A percentile compares a stretch with the other conserved stretches of the same genome.
phyloP scores from a whole-genome alignment of 2,329 filamentous ascomycete species.

The Neonectria hederae region DNA sequence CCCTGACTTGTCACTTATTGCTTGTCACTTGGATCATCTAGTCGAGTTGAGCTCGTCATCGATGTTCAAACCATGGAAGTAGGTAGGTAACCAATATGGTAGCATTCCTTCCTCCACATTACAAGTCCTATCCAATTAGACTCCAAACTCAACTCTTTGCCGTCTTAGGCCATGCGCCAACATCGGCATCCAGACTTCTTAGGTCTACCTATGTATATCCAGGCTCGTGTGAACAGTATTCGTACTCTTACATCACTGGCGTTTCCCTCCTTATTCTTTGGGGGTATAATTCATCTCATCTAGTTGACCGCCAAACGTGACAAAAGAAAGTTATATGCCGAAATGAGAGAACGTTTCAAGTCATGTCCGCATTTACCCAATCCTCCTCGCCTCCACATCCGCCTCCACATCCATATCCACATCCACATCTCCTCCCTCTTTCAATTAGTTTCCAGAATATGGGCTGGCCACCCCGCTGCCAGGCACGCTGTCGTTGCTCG shows the following conservation, averaged over 20 bases:
- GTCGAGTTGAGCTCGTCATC: neutral
- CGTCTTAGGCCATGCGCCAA: conserved; percentile 8
- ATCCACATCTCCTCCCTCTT: conserved; percentile 5
- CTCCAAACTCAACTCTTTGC: conserved; percentile 10
- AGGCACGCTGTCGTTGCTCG: conserved; percentile 54
- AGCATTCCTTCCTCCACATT: conserved; percentile 12
- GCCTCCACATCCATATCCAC: neutral
- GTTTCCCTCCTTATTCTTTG: conserved; percentile 39
- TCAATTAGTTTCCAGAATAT: conserved; percentile 46
- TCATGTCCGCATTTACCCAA: conserved; percentile 39
- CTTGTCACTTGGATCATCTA: neutral
- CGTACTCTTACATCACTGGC: conserved; percentile 32
- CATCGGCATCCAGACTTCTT: conserved; percentile 18
- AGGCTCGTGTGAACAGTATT: conserved; percentile 29
- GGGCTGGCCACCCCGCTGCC: conserved; percentile 51
- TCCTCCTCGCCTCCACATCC: neutral
- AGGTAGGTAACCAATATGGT: neutral
- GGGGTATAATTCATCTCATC: conserved; percentile 46
- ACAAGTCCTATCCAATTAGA: conserved; percentile 18
- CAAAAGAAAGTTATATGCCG: conserved; percentile 41
- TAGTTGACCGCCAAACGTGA: conserved; percentile 42
- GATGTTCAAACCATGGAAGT: neutral
- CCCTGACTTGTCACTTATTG: neutral
- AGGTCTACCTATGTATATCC: conserved; percentile 36
- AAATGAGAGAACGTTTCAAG: conserved; percentile 41